Conservation (phyloP, 2,329 filamentous ascomycete genomes). For the Neonectria hederae region DNA sequence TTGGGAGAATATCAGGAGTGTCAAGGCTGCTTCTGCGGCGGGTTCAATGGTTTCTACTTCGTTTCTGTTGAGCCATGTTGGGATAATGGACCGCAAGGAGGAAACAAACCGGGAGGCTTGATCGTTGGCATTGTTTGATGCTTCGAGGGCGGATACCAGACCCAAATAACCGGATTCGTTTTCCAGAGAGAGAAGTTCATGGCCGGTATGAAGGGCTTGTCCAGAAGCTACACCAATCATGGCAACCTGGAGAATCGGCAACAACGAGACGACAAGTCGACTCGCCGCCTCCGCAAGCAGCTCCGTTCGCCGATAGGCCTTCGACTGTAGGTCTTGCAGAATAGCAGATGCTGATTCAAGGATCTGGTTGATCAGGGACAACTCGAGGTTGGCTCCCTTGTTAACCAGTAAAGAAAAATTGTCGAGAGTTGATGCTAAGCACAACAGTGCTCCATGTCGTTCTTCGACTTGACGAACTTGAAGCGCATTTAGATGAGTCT, state of each 20-base stretch:
- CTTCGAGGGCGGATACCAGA: conserved; percentile 36
- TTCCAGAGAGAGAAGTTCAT: conserved; percentile 37
- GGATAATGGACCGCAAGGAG: conserved; percentile 48
- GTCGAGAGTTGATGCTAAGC: conserved; percentile 68
- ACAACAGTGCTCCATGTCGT: conserved; percentile 72
- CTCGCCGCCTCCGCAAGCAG: conserved; percentile 70
- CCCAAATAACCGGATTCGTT: conserved; percentile 31
- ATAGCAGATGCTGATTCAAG: conserved; percentile 45
- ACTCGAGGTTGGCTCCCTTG: conserved; percentile 25
- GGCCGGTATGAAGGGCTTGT: conserved; percentile 33
- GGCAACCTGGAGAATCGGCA: conserved; percentile 58
- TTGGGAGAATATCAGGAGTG: conserved; percentile 58
- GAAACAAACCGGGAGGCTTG: conserved; percentile 36
- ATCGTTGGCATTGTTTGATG: neutral
- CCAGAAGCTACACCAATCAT: conserved; percentile 31
- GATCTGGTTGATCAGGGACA: conserved; percentile 43
- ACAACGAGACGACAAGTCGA: conserved; percentile 63
- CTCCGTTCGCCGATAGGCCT: conserved; percentile 67
- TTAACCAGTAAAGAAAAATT: conserved; percentile 50
- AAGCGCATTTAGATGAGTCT: conserved; percentile 56
- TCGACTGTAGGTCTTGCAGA: conserved; percentile 53
- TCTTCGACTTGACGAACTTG: conserved; percentile 70
- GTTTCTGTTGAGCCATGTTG: conserved; percentile 58
- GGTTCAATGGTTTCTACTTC: conserved; percentile 61
- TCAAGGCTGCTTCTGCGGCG: conserved; percentile 61